Base-by-base conservation (phyloP, 352 stramenopile genomes). In the Pythium pyrilobum region DNA sequence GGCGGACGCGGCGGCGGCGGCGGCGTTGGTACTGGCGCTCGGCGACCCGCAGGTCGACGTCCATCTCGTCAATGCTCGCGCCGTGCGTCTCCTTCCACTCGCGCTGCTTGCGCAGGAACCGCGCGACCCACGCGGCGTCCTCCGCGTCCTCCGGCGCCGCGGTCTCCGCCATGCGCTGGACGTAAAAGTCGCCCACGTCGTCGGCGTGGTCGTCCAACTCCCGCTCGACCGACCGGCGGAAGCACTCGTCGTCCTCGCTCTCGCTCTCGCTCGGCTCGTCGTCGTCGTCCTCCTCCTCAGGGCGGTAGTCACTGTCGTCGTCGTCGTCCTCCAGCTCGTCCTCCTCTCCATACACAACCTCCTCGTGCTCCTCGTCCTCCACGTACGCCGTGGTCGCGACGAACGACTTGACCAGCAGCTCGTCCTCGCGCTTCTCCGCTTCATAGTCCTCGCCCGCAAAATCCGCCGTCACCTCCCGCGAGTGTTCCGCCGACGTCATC, bases 1-100 rank as follows among this genome's bases (percentile, higher is more conserved):
- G 32, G 6, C 8, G 28, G 40, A 10, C 37, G 18, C 18, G n/a
- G n/a, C n/a, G n/a, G n/a, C n/a, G n/a, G n/a, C n/a, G n/a, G n/a
- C n/a, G n/a, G n/a, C 6, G 18, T 43, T 25, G 18, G 25, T 43
- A 27, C 37, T 43, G 40, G 11, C 18, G 20, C 18, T 15, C 50
- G 12, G 16, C 42, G 5, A 61, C 38, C 31, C 53, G 58, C 46
- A 66, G 20, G 32, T 66, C 58, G 33, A 67, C 21, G 25, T 67
- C 52, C 44, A 59, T 59, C 42, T 62, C 56, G 33, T 72, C 64
- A 34, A 72, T 66, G 44, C 64, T 72, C 33, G 60, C 57, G 55
- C 60, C 60, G 52, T 69, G 52, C 33, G 45, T 51, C 40, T 60
- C 49, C 38, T 69, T 72, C 64, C 64, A 72, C 47, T 63, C 36